phyloP scores from a whole-genome alignment of 805 yeast species.

The Helenozyma baotianmanensis region DNA sequence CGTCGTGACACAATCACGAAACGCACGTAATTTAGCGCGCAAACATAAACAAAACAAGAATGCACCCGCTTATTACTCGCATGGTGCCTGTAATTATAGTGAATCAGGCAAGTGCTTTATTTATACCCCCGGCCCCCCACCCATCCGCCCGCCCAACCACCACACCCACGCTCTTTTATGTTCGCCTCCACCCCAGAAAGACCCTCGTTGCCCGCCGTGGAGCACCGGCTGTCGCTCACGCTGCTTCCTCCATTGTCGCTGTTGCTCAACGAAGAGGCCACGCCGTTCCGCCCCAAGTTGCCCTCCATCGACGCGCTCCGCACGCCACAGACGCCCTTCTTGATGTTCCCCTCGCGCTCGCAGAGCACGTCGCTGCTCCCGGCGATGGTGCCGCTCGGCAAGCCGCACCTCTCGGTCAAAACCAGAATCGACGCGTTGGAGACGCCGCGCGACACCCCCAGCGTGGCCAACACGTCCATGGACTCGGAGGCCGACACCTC shows the following conservation, averaged over 20 bases:
- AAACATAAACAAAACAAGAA: conserved; percentile 7
- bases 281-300: conserved; percentile 18
- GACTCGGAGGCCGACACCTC: conserved; percentile 11
- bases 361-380: not conserved
- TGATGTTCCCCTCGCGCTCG: conserved; percentile 4
- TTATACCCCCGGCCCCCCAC: not conserved
- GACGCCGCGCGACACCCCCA: too few relatives aligned
- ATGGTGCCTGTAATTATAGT: conserved; percentile 15
- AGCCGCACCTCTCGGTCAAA: too few relatives aligned
- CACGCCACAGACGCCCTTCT: conserved; percentile 17
- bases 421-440: too few relatives aligned
- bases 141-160: too few relatives aligned
- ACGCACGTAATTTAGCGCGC: conserved; percentile 12
- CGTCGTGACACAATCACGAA: conserved; percentile 7
- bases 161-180: conserved; percentile 1
- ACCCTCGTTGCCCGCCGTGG: conserved; percentile 17
- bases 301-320: conserved; percentile 24
- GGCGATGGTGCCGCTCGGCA: not conserved
- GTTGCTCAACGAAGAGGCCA: conserved; percentile 18
- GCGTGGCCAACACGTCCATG: conserved; percentile 2
- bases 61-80: conserved; percentile 13
- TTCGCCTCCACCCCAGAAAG: conserved; percentile 29
- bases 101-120: conserved; percentile 4
- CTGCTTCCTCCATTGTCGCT: conserved; percentile 40
- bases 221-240: conserved; percentile 15